Base-by-base conservation (phyloP, 495 filamentous ascomycete genomes). In the Penicillium psychrofluorescens region DNA sequence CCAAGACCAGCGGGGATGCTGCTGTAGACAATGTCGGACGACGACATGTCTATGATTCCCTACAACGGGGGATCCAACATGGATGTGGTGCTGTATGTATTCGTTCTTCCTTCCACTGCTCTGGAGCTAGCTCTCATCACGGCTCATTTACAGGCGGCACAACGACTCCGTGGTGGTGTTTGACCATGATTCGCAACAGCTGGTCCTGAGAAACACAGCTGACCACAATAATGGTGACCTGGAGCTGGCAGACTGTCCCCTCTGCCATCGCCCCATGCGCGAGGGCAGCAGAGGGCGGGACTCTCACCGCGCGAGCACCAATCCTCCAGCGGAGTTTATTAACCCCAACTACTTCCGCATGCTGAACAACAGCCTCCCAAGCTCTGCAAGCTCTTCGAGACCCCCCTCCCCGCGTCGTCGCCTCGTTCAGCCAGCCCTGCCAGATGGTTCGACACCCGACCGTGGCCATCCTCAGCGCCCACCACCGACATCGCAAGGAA, bases 321-420 rank as follows among this genome's bases (percentile, higher is more conserved):
- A 63, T 22, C 54, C 56, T 7, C 71, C 80, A 34, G 76, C 81
- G 1, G 79, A 81, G 46, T 96, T 91, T 61, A 80, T 95, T 47
- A 84, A 85, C 52, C 88, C 88, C 11, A 80, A 88, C 27, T 98
- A 98, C 66, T 98, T 97, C 64, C 86, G 85, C 56, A 88, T 95
- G 82, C 83, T 98, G 22, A 81, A 84, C 43, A 76, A 75, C 28
- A 82, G 74, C 50, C 59, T 73, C 10, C 72, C 77, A 36, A 66
- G 68, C 35, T 74, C 77, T n/a, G 50, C 59, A 35, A 62, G 65
- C 36, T 70, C 72, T 5, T 71, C 72, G 9, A 52, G 54, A 30
- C 68, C 77, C 34, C 61, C 73, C 8, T 79, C 78, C 28, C 72
- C 76, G 29, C 73, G 66, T 46, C 71, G 74, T 46, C 69, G 75